Base-by-base conservation (phyloP, 2,329 filamentous ascomycete genomes). In the Cladobotryum protrusum region DNA sequence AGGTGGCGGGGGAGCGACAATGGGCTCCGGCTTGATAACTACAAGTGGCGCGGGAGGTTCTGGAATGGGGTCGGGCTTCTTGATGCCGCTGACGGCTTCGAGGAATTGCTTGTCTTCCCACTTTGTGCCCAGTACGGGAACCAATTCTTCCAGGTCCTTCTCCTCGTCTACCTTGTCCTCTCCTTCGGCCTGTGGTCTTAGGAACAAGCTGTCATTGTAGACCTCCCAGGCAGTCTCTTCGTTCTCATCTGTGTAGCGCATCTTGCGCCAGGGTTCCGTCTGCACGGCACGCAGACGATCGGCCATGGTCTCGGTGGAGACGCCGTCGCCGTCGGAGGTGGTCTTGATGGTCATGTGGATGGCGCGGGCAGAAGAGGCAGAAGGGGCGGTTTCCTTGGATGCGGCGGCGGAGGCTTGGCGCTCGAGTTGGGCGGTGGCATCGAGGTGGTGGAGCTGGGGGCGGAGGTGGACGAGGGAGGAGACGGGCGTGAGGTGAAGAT, bases 401-500 rank as follows among this genome's bases (percentile, higher is more conserved):
- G 69, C 61, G 29, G 63, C 58, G 47, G 63, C 61, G 64, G 71
- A 61, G 34, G 70, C 68, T 44, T 68, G 67, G 39, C 75, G 73
- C 34, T 86, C 82, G 49, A 88, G 78, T 60, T 96, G 89, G 43
- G 85, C 76, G 42, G 83, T 71, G 3, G 93, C 92, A 69, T 97
- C 93, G 58, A 97, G 77, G 70, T 97, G 90, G 69, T 96, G 89
- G 54, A 95, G 86, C 62, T 96, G 89, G 0, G 93, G 90, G 4
- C 91, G 87, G 62, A 99, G 82, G 64, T 95, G 89, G 39, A 95
- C 87, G 41, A 96, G 81, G 2, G 88, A 86, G 37, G 85, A 83
- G 42, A 95, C 81, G 19, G 87, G 87, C 1, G 89, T 95, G 36
- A 97, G 81, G 69, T 96, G 89, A 9, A 96, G 74, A 63, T 95